Conservation (phyloP, 345 rosid genomes). For the Microthlaspi erraticum region DNA sequence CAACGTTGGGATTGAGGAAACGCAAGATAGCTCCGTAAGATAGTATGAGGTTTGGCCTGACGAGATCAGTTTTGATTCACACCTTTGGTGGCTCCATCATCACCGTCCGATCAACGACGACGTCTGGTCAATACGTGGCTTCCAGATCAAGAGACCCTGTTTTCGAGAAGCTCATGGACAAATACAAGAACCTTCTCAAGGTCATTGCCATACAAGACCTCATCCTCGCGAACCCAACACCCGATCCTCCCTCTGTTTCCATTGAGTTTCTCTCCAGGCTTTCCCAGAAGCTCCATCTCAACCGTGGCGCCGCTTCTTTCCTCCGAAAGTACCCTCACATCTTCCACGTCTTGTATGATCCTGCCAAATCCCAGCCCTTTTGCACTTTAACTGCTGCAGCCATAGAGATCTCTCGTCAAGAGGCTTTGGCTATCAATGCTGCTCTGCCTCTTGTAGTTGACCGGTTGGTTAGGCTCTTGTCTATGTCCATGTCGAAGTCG, state of each 20-base stretch:
- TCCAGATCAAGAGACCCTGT: conserved; percentile 78
- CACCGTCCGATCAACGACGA: conserved; percentile 58
- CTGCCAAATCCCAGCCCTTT: conserved; percentile 59
- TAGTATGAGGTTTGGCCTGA: conserved; percentile 34
- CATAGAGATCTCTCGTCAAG: conserved; percentile 58
- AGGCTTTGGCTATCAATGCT: conserved; percentile 57
- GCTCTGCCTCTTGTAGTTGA: conserved; percentile 61
- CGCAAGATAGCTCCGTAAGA: neutral
- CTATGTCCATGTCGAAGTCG: conserved; percentile 67
- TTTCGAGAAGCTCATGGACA: conserved; percentile 88
- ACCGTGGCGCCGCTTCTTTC: conserved; percentile 80
- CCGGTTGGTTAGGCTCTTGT: conserved; percentile 63
- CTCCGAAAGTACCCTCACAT: conserved; percentile 79
- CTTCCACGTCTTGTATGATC: conserved; percentile 67
- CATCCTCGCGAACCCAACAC: conserved; percentile 65
- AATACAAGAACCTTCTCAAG: conserved; percentile 77
- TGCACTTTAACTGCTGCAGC: conserved; percentile 69
- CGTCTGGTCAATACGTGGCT: conserved; percentile 76
- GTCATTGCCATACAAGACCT: conserved; percentile 83
- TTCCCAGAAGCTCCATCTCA: conserved; percentile 85
- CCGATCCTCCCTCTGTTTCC: conserved; percentile 63
- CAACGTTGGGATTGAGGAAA: neutral
- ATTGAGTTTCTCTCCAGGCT: conserved; percentile 80
- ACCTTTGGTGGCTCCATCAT: conserved; percentile 27
- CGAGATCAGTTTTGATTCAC: conserved; percentile 39